Conservation (phyloP, 306 rosid species). For the Quillaja saponaria region DNA sequence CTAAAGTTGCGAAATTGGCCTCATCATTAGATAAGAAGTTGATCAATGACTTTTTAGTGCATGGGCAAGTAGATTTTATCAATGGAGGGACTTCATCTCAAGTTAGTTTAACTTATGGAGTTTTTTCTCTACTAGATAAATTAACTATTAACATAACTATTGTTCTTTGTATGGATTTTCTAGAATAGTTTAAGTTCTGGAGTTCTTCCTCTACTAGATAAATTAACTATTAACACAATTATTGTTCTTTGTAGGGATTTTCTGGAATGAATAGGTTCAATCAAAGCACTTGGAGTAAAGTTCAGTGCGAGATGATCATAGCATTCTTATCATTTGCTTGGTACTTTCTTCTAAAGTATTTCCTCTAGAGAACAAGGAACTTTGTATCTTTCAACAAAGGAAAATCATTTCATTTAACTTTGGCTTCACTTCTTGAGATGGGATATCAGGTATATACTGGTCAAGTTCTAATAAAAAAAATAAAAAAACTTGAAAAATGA, state of each 20-base stretch:
- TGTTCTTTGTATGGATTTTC: constrained; percentile 79
- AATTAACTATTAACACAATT: background rate
- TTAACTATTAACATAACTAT: background rate
- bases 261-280: constrained; percentile 98
- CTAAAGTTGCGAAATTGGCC: constrained; percentile 81
- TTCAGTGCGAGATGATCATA: constrained; percentile 95
- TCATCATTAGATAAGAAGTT: constrained; percentile 55
- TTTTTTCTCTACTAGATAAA: constrained; percentile 7
- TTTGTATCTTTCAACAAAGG: constrained; percentile 92
- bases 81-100: constrained; percentile 99
- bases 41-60: constrained; percentile 64
- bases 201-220: constrained; percentile 7
- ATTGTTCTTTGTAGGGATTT: constrained; percentile 69
- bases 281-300: constrained; percentile 94
- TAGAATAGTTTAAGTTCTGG: constrained; percentile 51
- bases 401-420: constrained; percentile 82
- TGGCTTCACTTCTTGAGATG: constrained; percentile 95
- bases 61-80: constrained; percentile 96
- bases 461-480: background rate
- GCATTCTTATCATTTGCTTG: constrained; percentile 95
- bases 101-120: constrained; percentile 40
- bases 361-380: constrained; percentile 89
- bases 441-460: constrained; percentile 77
- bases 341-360: constrained; percentile 93
- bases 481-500: too few relatives aligned